A percentile compares a stretch with the other conserved stretches of the same genome.
Conservation (phyloP, 352 stramenopile genomes). For the Globisporangium abappressorium region DNA sequence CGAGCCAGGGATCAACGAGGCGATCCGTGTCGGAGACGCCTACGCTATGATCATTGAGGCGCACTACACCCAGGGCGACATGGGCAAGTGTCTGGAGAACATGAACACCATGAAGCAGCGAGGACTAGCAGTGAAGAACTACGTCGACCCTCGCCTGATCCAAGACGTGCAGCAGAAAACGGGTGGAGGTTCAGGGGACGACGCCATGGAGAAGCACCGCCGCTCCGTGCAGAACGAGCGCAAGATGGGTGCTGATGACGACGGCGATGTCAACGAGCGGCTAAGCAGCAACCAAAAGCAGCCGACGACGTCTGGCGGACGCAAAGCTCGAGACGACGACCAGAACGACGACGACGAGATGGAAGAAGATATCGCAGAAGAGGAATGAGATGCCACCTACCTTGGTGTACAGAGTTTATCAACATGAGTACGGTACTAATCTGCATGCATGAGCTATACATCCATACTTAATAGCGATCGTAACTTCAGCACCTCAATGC, state of each 20-base stretch:
- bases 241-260: slow-evolving; percentile 24
- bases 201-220: slow-evolving; percentile 23
- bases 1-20: slow-evolving; percentile 78
- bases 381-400: slow-evolving; percentile 29
- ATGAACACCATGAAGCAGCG: slow-evolving; percentile 80
- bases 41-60: slow-evolving; percentile 86
- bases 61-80: slow-evolving; percentile 65
- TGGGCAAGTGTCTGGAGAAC: slow-evolving; percentile 58
- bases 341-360: slow-evolving; percentile 68
- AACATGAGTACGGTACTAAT: too few relatives aligned
- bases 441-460: too few relatives aligned
- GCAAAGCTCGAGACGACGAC: slow-evolving; percentile 24
- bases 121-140: slow-evolving; percentile 62
- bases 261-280: slow-evolving; percentile 14
- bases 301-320: slow-evolving; percentile 13
- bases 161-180: slow-evolving; percentile 68
- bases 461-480: too few relatives aligned
- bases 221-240: slow-evolving; percentile 26
- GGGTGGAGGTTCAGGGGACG: slow-evolving; percentile 18
- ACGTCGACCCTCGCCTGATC: slow-evolving; percentile 68
- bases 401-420: too few relatives aligned
- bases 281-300: slow-evolving; percentile 19
- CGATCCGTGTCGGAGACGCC: slow-evolving; percentile 87
- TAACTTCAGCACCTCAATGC: too few relatives aligned
- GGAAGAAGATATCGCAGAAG: slow-evolving; percentile 79